phyloP scores from a whole-genome alignment of 2,329 filamentous ascomycete genomes.

The Fusarium tanahbumbuense region DNA sequence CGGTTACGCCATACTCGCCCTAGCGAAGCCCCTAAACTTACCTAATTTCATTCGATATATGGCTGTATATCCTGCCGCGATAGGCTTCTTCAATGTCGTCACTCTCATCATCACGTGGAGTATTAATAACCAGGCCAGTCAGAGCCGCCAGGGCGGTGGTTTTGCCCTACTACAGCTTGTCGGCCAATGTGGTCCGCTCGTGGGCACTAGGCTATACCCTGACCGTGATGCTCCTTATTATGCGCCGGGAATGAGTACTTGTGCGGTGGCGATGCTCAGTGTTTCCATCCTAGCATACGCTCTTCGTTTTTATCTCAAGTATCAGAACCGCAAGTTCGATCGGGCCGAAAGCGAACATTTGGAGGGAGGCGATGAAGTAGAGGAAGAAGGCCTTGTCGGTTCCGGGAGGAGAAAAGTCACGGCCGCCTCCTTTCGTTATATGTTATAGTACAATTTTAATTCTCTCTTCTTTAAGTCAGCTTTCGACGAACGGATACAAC shows the following conservation, averaged over 20 bases:
- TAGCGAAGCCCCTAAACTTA: constrained; percentile 62
- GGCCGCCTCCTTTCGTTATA: constrained; percentile 57
- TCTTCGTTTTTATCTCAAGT: constrained; percentile 64
- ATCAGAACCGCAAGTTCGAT: constrained; percentile 63
- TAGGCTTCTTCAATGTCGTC: constrained; percentile 86
- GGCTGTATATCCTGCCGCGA: constrained; percentile 80
- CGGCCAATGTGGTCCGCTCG: constrained; percentile 80
- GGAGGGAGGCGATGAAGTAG: constrained; percentile 44
- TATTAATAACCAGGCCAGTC: constrained; percentile 82
- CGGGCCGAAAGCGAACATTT: constrained; percentile 46
- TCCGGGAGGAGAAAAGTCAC: constrained; percentile 40
- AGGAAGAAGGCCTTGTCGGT: constrained; percentile 57
- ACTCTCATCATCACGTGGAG: constrained; percentile 89
- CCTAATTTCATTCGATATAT: constrained; percentile 70
- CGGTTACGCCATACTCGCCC: constrained; percentile 70
- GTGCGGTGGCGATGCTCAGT: constrained; percentile 70
- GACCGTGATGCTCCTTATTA: constrained; percentile 70
- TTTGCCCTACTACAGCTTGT: constrained; percentile 85
- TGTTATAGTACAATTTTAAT: constrained; percentile 52
- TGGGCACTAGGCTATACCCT: constrained; percentile 76
- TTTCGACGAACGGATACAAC: not conserved
- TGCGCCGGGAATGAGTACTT: constrained; percentile 70
- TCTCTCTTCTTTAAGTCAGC: not conserved
- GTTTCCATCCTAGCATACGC: constrained; percentile 67
- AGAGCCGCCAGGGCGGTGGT: constrained; percentile 76